Base-by-base conservation (phyloP, 225 moss, liverwort and hornwort species). In the Neckera pumila region DNA sequence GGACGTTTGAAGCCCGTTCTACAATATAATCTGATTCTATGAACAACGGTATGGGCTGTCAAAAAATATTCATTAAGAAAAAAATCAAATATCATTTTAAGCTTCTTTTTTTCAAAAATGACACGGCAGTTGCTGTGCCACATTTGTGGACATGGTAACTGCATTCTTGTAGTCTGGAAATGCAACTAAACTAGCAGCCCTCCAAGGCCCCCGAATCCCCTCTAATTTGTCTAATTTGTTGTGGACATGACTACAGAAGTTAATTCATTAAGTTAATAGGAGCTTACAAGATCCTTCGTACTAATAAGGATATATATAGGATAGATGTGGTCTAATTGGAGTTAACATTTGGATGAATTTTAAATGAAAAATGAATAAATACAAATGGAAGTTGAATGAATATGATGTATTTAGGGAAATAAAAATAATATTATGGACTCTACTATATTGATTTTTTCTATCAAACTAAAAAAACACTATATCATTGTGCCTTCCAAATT, bases 221-320 rank as follows among this genome's bases (percentile, higher is more conserved):
- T n/a, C n/a, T n/a, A n/a, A n/a, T n/a, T n/a, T 14, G 4, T 38
- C 4, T 25, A 25, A 70, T 1, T 40, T 40, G 1, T 69, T 40
- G 25, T 70, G 0, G 13, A 36, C 4, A 40, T 9, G 8, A 14
- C 25, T 40, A 27, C 5, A 16, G 1, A 16, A 43, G 3, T 16
- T 0, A 43, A 43, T 28, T 72, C 17, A 27, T 17, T 17, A 10
- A n/a, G n/a, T 3, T 28, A 0, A 1, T 0, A 1, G 0, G 6
- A 47, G 4, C 17, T 47, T 47, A 17, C 11, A 45, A 73, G 45
- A 73, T 0, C 11, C 30, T 47, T 47, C 2, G 7, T 47, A 74
- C 4, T 18, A 47, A 28, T 28, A 17, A 17, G 30, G 4, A 45
- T 45, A 30, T 2, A 11, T 30, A 11, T 43, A 15, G 14, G 9